Percentiles rank a stretch among this genome's conserved stretches.
These are phyloP conservation scores for Rhizophagus sp. DNA, from an alignment of 192 early-diverging fungal genomes.

Conservation along the genomic window DNA sequence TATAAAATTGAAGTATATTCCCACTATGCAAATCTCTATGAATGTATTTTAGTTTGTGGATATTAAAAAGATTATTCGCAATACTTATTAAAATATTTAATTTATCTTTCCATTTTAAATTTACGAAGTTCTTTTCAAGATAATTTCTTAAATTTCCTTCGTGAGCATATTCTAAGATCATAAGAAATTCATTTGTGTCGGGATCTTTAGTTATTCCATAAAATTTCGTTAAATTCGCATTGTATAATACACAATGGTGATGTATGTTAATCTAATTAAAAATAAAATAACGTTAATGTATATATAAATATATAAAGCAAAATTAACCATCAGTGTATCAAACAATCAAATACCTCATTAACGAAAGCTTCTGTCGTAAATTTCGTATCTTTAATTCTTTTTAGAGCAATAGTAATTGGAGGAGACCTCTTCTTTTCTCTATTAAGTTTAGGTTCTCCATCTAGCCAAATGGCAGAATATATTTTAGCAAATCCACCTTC, in stretches of 20 bases:
- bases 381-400: background rate
- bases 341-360: too few species aligned
- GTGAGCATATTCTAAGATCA: constrained; percentile 39
- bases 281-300: background rate
- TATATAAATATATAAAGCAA: background rate
- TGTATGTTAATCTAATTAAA: background rate
- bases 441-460: background rate
- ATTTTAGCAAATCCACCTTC: background rate
- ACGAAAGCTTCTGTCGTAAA: too few species aligned
- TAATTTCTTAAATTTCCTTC: constrained; percentile 41
- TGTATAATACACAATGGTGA: background rate
- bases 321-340: too few species aligned
- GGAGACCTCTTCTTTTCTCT: background rate
- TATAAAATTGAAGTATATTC: constrained; percentile 34
- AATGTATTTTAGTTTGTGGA: constrained; percentile 41
- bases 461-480: background rate
- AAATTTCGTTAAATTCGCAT: background rate
- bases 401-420: background rate
- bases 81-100: constrained; percentile 1
- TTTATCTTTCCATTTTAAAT: constrained; percentile 26
- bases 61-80: constrained; percentile 40
- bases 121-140: constrained; percentile 34
- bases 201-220: constrained; percentile 15
- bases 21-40: constrained; percentile 48
- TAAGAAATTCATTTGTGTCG: background rate